phyloP scores from a whole-genome alignment of 2,329 filamentous ascomycete species.

The Colletotrichum tanaceti region DNA sequence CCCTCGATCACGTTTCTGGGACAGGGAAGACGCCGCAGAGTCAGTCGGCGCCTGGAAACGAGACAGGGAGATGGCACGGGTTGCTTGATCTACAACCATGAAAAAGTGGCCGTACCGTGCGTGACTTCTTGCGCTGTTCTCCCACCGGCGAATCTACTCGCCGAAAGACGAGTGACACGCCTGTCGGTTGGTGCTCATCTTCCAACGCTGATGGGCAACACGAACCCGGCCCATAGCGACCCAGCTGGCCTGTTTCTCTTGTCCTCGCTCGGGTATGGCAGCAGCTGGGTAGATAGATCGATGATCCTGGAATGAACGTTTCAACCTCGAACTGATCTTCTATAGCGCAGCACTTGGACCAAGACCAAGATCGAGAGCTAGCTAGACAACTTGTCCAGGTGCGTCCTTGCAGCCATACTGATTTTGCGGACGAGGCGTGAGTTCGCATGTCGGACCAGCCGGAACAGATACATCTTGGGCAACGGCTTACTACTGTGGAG shows the following conservation, averaged over 20 bases:
- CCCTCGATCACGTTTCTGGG: constrained; percentile 15
- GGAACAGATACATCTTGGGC: constrained; percentile 16
- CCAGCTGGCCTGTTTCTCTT: constrained; percentile 1
- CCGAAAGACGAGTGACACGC: too few relatives aligned
- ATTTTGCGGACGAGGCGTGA: constrained; percentile 18
- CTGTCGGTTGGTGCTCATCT: too few relatives aligned
- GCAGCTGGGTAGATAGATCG: constrained; percentile 23
- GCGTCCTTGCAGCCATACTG: constrained; percentile 22
- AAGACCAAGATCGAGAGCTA: constrained; percentile 25
- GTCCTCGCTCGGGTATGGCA: constrained; percentile 7
- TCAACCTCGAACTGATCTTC: constrained; percentile 39
- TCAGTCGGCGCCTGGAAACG: constrained; percentile 26
- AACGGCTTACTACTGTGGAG: neutral
- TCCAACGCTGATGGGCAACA: constrained; percentile 4
- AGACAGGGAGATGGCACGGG: constrained; percentile 15
- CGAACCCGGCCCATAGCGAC: constrained; percentile 8
- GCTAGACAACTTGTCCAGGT: neutral
- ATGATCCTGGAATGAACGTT: constrained; percentile 40
- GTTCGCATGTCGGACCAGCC: constrained; percentile 28
- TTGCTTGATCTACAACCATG: constrained; percentile 31
- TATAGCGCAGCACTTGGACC: constrained; percentile 23
- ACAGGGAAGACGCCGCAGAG: constrained; percentile 30
- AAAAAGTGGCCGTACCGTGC: constrained; percentile 9
- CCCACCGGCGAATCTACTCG: too few relatives aligned
- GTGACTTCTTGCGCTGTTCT: too few relatives aligned